Percentiles rank a stretch among this genome's conserved stretches.
Evolutionary conservation across 2,329 filamentous ascomycete species (phyloP).

Genomic region (Botrytis medusae): DNA sequence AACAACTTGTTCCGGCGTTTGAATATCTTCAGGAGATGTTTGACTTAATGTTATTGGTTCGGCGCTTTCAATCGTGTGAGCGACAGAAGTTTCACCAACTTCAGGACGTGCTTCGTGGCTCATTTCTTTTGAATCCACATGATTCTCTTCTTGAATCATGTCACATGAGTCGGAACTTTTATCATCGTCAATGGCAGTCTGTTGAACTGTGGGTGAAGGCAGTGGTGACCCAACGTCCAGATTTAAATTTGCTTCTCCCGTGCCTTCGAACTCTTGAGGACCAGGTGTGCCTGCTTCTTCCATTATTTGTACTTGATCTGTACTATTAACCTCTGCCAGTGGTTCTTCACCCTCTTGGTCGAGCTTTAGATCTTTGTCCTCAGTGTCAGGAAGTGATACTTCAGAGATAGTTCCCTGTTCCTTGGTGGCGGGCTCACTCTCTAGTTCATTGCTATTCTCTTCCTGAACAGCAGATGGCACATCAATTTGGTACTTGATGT

Average conservation of each 20-base stretch:
- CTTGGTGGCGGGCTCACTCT: background rate
- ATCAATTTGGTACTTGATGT: background rate
- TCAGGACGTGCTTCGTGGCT: background rate
- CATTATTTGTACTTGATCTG: background rate
- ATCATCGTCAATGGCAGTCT: background rate
- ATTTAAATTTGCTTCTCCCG: conserved; percentile 7
- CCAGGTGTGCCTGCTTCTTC: background rate
- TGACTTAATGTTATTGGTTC: background rate
- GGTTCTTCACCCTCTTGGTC: background rate
- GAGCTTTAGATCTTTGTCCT: background rate
- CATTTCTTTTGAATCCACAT: background rate
- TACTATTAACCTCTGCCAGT: background rate
- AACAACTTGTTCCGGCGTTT: background rate
- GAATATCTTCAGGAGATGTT: background rate
- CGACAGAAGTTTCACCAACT: background rate
- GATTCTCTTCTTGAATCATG: background rate
- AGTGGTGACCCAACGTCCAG: conserved; percentile 11
- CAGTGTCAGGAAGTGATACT: too few relatives aligned
- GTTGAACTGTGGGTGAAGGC: background rate
- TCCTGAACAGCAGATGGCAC: background rate
- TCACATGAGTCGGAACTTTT: background rate
- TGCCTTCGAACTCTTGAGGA: background rate
- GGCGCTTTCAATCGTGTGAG: background rate
- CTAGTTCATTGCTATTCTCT: background rate
- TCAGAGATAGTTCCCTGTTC: background rate